phyloP scores from a whole-genome alignment of 1,284 basidiomycete species.

The Heimioporus punctisporus region DNA sequence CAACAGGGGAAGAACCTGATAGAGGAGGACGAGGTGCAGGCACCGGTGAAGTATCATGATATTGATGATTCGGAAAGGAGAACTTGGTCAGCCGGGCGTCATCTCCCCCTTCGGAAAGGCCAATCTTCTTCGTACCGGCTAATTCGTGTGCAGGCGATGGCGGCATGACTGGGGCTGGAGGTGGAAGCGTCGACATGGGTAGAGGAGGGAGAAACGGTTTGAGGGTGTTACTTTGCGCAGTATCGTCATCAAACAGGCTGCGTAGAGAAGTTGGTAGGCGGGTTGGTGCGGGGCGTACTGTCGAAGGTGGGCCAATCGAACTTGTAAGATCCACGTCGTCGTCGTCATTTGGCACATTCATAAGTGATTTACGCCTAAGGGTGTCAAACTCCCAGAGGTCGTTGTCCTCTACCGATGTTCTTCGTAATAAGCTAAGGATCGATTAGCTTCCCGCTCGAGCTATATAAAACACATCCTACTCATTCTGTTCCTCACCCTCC shows the following conservation, averaged over 20 bases:
- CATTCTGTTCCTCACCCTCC: conserved; percentile 65
- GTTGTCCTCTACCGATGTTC: conserved; percentile 49
- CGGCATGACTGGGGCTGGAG: conserved; percentile 24
- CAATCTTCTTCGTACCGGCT: conserved; percentile 15
- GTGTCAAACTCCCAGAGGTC: conserved; percentile 81
- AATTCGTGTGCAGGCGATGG: conserved; percentile 30
- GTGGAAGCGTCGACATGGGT: conserved; percentile 31
- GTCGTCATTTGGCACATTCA: conserved; percentile 17
- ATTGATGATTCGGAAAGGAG: conserved; percentile 46
- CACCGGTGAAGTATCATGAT: conserved; percentile 45
- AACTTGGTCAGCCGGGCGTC: conserved; percentile 53
- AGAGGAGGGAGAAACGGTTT: conserved; percentile 35
- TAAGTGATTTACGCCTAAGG: conserved; percentile 47
- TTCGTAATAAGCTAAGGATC: no score
- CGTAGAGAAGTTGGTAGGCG: conserved; percentile 73
- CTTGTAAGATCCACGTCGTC: conserved; percentile 19
- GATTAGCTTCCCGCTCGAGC: no score
- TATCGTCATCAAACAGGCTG: conserved; percentile 64
- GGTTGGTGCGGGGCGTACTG: conserved; percentile 47
- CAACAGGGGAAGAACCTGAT: conserved; percentile 36
- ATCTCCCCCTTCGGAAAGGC: conserved; percentile 27
- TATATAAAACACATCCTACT: conserved; percentile 35
- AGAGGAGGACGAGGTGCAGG: conserved; percentile 35
- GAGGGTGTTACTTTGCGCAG: conserved; percentile 41
- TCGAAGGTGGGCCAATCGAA: conserved; percentile 37